These are phyloP conservation scores for Coccomyxa subellipsoidea DNA, from an alignment of 163 green algal species.

Conservation along the genomic window DNA sequence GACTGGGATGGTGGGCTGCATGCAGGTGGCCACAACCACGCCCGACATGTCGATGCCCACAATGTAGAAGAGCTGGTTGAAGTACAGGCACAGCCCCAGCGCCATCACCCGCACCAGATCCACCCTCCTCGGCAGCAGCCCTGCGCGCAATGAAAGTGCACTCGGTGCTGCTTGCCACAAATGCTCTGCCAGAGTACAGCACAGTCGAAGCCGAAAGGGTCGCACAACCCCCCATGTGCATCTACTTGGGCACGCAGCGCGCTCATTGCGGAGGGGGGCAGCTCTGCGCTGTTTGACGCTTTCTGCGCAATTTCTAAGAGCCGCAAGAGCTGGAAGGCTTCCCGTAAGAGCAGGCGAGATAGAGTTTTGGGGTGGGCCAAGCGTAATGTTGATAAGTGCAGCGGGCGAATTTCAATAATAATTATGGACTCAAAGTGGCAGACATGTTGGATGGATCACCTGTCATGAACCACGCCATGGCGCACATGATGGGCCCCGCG, in stretches of 20 bases:
- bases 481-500: constrained; percentile 51
- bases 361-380: too few relatives aligned
- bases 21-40: constrained; percentile 68
- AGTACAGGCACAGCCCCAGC: constrained; percentile 57
- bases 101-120: constrained; percentile 39
- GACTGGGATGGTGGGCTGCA: constrained; percentile 73
- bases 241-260: too few relatives aligned
- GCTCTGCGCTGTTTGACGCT: too few relatives aligned
- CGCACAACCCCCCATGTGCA: too few relatives aligned
- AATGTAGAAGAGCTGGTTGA: constrained; percentile 75
- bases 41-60: constrained; percentile 66
- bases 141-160: not conserved
- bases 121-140: constrained; percentile 25
- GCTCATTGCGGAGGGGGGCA: too few relatives aligned
- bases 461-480: constrained; percentile 36
- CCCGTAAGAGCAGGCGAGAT: too few relatives aligned
- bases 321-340: too few relatives aligned
- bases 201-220: too few relatives aligned
- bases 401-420: too few relatives aligned
- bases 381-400: too few relatives aligned
- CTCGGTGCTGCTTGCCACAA: not conserved
- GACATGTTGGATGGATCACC: not conserved
- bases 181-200: not conserved
- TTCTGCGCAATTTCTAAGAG: too few relatives aligned
- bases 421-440: not conserved